Conservation (phyloP, 2,329 filamentous ascomycete species). For the Pseudogymnoascus sp. region DNA sequence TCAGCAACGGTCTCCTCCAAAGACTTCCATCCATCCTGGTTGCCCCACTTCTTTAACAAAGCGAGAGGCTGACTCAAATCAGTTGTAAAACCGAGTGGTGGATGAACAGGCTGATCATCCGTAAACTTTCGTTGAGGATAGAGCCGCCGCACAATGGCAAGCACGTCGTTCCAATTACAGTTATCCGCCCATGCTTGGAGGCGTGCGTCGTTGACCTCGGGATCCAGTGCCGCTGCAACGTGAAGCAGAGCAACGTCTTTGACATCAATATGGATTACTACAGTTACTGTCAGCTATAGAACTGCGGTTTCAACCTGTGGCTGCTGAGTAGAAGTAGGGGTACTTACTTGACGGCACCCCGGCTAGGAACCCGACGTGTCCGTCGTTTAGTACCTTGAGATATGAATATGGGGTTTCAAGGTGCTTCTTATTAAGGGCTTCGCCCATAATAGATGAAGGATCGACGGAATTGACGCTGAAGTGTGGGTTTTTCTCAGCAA, state of each 20-base stretch:
- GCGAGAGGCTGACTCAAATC: constrained; percentile 17
- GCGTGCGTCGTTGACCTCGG: constrained; percentile 22
- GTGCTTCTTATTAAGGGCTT: constrained; percentile 20
- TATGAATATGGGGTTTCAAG: constrained; percentile 6
- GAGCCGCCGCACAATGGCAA: constrained; percentile 21
- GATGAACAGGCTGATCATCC: constrained; percentile 17
- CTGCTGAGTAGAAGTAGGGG: neutral
- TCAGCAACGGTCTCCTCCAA: constrained; percentile 13
- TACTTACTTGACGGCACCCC: neutral
- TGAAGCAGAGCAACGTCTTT: constrained; percentile 27
- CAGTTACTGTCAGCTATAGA: constrained; percentile 6
- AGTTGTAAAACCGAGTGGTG: constrained; percentile 16
- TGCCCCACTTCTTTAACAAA: constrained; percentile 18
- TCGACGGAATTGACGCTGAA: constrained; percentile 23
- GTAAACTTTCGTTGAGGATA: constrained; percentile 21
- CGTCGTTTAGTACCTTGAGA: neutral
- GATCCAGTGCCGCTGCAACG: constrained; percentile 24
- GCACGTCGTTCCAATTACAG: constrained; percentile 23
- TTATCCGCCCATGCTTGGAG: constrained; percentile 23
- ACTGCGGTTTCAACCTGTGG: neutral
- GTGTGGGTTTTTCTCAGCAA: constrained; percentile 21
- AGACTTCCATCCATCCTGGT: constrained; percentile 17
- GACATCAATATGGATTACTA: constrained; percentile 22
- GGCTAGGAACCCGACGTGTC: neutral
- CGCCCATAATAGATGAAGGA: constrained; percentile 13